These are phyloP conservation scores for Leishmania gerbilli DNA, from an alignment of 208 protist species.

Conservation along the genomic window DNA sequence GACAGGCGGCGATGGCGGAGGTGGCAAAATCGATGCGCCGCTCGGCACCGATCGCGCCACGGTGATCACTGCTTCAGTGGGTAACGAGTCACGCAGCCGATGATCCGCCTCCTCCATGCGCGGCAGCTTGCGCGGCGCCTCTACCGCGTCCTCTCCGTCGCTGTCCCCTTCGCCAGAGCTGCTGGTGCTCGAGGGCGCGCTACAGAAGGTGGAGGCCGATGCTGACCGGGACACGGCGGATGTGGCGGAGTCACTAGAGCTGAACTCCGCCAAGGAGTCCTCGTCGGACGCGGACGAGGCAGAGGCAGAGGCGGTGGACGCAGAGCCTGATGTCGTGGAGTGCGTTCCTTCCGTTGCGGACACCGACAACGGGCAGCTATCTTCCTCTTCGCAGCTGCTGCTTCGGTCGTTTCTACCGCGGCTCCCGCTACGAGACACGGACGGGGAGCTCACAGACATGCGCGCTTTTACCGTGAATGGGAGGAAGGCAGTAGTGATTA, in stretches of 20 bases:
- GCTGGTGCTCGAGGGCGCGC: neutral
- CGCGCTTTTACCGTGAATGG: neutral
- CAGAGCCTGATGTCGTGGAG: neutral
- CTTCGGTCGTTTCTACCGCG: neutral
- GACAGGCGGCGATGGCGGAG: neutral
- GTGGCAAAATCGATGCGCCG: neutral
- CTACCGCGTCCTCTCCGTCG: neutral
- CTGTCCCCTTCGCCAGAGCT: neutral
- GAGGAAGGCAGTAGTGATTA: too few relatives aligned
- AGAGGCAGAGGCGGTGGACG: neutral
- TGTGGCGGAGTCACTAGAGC: neutral
- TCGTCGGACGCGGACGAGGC: neutral
- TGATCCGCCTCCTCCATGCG: slow-evolving; percentile 13
- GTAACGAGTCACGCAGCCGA: neutral
- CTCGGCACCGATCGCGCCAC: neutral
- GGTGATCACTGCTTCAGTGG: neutral
- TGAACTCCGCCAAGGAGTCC: neutral
- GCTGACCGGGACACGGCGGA: neutral
- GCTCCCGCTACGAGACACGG: neutral
- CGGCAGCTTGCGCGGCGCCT: slow-evolving; percentile 15
- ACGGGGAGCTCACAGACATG: neutral
- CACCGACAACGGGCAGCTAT: neutral
- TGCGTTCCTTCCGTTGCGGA: neutral
- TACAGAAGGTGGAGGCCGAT: neutral
- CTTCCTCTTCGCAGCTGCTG: neutral